These are phyloP conservation scores for Spergularia azorica DNA, from an alignment of 179 eudicot genomes.

Conservation along the genomic window DNA sequence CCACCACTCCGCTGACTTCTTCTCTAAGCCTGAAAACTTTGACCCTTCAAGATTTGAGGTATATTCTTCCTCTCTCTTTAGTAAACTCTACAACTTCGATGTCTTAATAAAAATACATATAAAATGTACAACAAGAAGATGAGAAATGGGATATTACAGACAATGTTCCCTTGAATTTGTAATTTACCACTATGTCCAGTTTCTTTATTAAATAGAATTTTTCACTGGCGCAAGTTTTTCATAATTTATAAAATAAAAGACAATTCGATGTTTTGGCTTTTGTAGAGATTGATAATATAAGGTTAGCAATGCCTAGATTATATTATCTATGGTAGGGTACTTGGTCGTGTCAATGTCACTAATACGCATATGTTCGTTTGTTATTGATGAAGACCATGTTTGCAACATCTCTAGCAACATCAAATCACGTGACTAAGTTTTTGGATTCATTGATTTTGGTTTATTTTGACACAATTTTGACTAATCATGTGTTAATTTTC, in stretches of 20 bases:
- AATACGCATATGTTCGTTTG: constrained; percentile 13
- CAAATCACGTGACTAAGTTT: constrained; percentile 42
- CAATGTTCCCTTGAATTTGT: too few species aligned
- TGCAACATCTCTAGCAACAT: constrained; percentile 25
- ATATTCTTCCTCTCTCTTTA: background rate
- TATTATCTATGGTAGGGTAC: constrained; percentile 30
- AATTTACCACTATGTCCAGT: background rate
- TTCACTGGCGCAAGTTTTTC: background rate
- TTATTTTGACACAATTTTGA: background rate
- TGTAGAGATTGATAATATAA: constrained; percentile 31
- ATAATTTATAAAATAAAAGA: background rate
- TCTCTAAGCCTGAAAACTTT: constrained; percentile 75
- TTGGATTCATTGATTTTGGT: constrained; percentile 16
- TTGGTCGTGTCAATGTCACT: constrained; percentile 21
- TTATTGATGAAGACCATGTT: constrained; percentile 7
- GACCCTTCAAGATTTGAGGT: constrained; percentile 97
- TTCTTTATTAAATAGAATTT: background rate
- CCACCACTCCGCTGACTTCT: constrained; percentile 66
- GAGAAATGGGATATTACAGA: too few species aligned
- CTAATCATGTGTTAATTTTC: constrained; percentile 8
- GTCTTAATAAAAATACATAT: too few species aligned
- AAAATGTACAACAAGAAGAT: too few species aligned
- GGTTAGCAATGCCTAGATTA: constrained; percentile 38
- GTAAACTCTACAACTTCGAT: too few species aligned
- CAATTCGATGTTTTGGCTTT: constrained; percentile 14